These are phyloP conservation scores for Castanea sativa DNA, from an alignment of 306 rosid genomes.

Conservation along the genomic window DNA sequence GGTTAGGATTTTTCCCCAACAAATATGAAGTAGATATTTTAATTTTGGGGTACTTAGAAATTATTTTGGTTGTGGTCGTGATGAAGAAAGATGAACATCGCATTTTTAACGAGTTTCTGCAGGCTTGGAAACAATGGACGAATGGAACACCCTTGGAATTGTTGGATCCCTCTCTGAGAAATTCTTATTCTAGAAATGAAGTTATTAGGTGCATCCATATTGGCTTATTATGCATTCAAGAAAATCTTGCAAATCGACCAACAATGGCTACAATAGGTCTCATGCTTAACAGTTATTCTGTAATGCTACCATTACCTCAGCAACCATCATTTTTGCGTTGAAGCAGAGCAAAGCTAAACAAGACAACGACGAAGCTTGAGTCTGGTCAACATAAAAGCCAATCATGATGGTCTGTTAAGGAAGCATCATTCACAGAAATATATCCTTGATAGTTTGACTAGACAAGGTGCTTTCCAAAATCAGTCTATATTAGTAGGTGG, in stretches of 20 bases:
- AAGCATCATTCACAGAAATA: not conserved
- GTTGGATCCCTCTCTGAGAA: constrained; percentile 6
- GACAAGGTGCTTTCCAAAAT: no score
- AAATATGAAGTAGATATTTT: no score
- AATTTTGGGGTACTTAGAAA: no score
- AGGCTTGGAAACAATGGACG: constrained; percentile 56
- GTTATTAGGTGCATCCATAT: no score
- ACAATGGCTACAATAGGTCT: constrained; percentile 45
- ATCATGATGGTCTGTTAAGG: not conserved
- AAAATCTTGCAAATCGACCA: constrained; percentile 24
- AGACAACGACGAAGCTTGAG: not conserved
- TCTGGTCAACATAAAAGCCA: not conserved
- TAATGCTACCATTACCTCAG: constrained; percentile 24
- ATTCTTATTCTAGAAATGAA: not conserved
- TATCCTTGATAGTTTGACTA: not conserved
- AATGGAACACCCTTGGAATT: constrained; percentile 24
- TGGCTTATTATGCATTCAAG: no score
- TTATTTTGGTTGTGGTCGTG: no score
- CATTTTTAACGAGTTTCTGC: not conserved
- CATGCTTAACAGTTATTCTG: constrained; percentile 42
- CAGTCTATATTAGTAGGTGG: no score
- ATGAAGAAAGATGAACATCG: no score
- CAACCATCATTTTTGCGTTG: constrained; percentile 29
- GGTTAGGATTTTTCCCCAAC: no score
- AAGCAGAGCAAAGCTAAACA: not conserved